Evolutionary conservation across 192 early-diverging fungal genomes (phyloP).

Genomic region (Haplosporangium gracile): DNA sequence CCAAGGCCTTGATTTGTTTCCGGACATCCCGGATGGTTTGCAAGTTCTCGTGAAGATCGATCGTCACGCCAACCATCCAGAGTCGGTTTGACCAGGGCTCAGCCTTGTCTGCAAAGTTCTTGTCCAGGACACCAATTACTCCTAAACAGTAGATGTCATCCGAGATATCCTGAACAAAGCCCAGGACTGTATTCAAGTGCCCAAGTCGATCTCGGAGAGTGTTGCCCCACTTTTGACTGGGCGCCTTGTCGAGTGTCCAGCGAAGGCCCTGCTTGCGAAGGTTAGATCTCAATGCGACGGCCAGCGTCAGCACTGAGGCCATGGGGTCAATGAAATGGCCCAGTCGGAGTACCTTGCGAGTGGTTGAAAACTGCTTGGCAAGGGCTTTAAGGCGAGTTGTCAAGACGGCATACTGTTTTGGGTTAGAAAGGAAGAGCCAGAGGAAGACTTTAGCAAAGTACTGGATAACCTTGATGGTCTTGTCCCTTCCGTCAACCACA

Average conservation of each 20-base stretch:
- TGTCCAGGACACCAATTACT: constrained; percentile 75
- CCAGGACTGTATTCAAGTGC: constrained; percentile 60
- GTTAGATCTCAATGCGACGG: constrained; percentile 5
- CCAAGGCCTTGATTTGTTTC: constrained; percentile 42
- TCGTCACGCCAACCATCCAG: constrained; percentile 79
- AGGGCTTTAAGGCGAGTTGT: constrained; percentile 54
- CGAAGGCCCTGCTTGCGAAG: constrained; percentile 6
- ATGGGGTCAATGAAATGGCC: constrained; percentile 78
- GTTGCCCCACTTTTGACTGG: constrained; percentile 11
- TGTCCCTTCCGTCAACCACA: constrained; percentile 87
- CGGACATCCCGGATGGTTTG: constrained; percentile 49
- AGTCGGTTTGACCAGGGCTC: constrained; percentile 73
- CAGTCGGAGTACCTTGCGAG: constrained; percentile 82
- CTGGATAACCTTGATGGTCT: constrained; percentile 83
- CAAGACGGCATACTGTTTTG: constrained; percentile 29
- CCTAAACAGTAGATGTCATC: constrained; percentile 83
- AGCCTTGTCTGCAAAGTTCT: constrained; percentile 61
- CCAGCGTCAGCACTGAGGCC: constrained; percentile 62
- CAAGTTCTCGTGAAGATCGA: constrained; percentile 74
- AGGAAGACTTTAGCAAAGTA: constrained; percentile 83
- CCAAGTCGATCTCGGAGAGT: constrained; percentile 41
- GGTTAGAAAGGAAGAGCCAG: constrained; percentile 53
- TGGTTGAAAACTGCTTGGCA: constrained; percentile 79
- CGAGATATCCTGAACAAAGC: constrained; percentile 75
- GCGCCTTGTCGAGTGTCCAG: constrained; percentile 12